Evolutionary conservation across 805 yeast genomes (phyloP).

Genomic region (Tetrapisispora pingtungensis): DNA sequence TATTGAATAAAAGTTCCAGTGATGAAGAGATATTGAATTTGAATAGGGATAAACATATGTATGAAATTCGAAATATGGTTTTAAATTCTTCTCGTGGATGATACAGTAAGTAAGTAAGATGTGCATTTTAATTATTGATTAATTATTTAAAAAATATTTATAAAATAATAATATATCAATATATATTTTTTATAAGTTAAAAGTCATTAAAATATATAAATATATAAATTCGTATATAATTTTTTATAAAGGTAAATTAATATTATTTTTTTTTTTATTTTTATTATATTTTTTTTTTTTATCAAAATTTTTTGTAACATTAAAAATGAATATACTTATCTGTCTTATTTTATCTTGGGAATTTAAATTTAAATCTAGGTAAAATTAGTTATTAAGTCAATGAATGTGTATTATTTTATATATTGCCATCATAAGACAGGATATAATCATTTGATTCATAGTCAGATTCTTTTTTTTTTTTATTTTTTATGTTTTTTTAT

Average conservation of each 20-base stretch:
- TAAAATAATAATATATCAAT: too few relatives aligned
- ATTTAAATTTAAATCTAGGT: background rate
- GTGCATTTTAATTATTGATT: conserved; percentile 1
- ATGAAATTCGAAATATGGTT: conserved; percentile 29
- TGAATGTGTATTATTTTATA: background rate
- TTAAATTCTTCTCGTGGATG: conserved; percentile 22
- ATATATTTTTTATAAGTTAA: background rate
- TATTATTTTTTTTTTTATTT: background rate
- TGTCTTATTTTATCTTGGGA: background rate
- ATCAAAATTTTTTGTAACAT: background rate
- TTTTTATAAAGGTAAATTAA: background rate
- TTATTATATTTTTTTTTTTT: background rate
- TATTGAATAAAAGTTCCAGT: conserved; percentile 9
- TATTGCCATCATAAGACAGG: background rate
- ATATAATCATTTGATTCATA: too few relatives aligned
- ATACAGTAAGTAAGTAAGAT: too few relatives aligned
- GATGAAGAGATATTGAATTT: conserved; percentile 6
- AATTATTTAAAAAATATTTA: too few relatives aligned
- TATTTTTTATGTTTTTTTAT: too few relatives aligned
- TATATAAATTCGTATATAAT: background rate
- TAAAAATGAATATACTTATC: background rate
- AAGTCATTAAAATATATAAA: conserved; percentile 2
- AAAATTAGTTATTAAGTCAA: conserved; percentile 2
- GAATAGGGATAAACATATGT: conserved; percentile 22
- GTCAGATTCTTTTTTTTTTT: too few relatives aligned